phyloP scores from a whole-genome alignment of 495 filamentous ascomycete species.

The Cercophora scortea region DNA sequence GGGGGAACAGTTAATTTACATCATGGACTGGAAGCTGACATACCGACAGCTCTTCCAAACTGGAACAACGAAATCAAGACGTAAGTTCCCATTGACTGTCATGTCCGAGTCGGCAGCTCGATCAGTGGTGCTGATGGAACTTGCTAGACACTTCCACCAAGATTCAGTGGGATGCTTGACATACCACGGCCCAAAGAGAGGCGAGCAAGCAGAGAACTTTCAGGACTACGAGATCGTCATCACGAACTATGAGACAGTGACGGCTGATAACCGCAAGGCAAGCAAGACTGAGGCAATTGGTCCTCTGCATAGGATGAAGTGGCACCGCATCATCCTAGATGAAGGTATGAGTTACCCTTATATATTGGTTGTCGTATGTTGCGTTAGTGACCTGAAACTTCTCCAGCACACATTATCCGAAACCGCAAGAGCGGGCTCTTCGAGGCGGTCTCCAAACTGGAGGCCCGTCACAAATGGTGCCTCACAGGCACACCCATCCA shows the following conservation, averaged over 20 bases:
- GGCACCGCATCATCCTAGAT: neutral
- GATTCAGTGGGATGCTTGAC: neutral
- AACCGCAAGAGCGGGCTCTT: neutral
- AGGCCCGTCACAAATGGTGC: neutral
- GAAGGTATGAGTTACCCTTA: neutral
- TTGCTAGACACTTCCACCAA: neutral
- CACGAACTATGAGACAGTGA: neutral
- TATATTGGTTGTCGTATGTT: no score
- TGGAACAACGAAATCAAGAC: neutral
- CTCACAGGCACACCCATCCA: neutral
- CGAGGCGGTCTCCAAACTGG: neutral
- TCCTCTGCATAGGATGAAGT: neutral
- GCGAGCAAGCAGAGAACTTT: neutral
- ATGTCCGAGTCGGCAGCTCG: no score
- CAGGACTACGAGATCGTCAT: neutral
- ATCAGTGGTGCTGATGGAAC: no score
- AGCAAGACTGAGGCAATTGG: neutral
- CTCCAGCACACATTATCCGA: neutral
- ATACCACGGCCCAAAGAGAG: neutral
- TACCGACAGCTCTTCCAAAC: neutral
- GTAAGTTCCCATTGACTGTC: no score
- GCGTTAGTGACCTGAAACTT: no score
- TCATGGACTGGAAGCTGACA: no score
- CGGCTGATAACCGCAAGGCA: neutral
- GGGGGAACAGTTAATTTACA: no score